Conservation (phyloP, 805 yeast species). For the Komagataella pastoris region DNA sequence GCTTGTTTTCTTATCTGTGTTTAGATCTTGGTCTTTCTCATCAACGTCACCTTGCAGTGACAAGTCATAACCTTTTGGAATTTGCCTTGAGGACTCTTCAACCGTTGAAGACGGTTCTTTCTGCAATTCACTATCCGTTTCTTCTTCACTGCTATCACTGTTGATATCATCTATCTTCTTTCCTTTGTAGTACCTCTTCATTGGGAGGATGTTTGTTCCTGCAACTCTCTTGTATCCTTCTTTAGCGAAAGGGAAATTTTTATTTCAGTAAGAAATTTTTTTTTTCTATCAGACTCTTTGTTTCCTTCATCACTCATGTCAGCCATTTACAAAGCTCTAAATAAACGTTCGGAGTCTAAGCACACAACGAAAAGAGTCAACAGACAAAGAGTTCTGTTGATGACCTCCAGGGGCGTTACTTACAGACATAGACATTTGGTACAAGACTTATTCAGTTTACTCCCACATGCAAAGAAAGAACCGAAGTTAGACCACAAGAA, state of each 20-base stretch:
- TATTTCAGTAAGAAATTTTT: neutral
- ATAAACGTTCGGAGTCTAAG: constrained; percentile 19
- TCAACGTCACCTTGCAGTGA: neutral
- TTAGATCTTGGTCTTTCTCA: neutral
- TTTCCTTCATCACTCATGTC: constrained; percentile 32
- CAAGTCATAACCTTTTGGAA: neutral
- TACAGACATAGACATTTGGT: constrained; percentile 92
- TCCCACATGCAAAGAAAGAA: constrained; percentile 94
- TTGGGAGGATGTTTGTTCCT: neutral
- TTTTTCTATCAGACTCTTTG: neutral
- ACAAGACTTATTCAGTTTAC: constrained; percentile 57
- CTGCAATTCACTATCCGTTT: neutral
- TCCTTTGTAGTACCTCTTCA: neutral
- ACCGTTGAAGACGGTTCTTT: neutral
- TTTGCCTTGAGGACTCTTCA: neutral
- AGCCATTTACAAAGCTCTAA: constrained; percentile 55
- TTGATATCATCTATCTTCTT: neutral
- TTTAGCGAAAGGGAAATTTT: neutral
- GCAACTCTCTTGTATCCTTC: constrained; percentile 1
- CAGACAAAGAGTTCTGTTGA: constrained; percentile 77
- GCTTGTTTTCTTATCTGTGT: neutral
- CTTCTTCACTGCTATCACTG: neutral
- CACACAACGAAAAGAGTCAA: constrained; percentile 49
- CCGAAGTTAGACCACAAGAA: constrained; percentile 92
- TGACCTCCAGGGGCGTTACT: constrained; percentile 91